Base-by-base conservation (phyloP, 2,329 filamentous ascomycete species). In the Canariomyces notabilis region DNA sequence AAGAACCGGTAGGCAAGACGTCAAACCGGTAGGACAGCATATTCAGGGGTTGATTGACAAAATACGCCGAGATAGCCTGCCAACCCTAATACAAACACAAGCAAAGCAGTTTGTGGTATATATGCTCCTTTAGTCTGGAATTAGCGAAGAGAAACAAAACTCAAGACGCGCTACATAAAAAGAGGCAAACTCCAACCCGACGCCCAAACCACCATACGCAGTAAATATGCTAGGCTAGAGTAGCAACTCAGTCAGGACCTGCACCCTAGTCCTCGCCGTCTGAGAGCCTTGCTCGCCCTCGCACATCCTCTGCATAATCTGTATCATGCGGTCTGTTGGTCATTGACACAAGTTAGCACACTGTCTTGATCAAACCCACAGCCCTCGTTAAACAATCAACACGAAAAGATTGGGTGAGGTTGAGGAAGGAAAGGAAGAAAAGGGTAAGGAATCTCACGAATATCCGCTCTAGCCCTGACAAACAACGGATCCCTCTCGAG, bases 261-360 rank as follows among this genome's bases (percentile, higher is more conserved):
- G 69, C 16, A 82, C 74, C 52, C 80, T 69, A 5, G 79, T 82
- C 52, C 71, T 67, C 4, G 80, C 79, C 14, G 82, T 76, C 19
- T 80, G 74, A 11, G 76, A 79, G 1, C 77, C 77, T 38, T 79
- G 64, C 19, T 75, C 71, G 7, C 73, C 71, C 26, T 75, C 73
- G 19, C 73, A 72, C 71, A 82, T 81, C 14, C 70, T 57, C 46
- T 76, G 70, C 76, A 83, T 76, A 40, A 83, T 83, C 44, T 82
- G 71, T 21, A 83, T 76, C 79, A 84, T 83, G 50, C 73, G 71
- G 34, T 70, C 77, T 82, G 48, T 32, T 38, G 26, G 5, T 39
- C n/a, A n/a, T n/a, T n/a, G n/a, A n/a, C n/a, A n/a, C n/a, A n/a
- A n/a, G 12, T 32, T 3, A 42, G 20, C 12, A n/a, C n/a, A 35